Evolutionary conservation across 164 flowering plant species (phyloP).

Genomic region (Magnolia changhungtana): DNA sequence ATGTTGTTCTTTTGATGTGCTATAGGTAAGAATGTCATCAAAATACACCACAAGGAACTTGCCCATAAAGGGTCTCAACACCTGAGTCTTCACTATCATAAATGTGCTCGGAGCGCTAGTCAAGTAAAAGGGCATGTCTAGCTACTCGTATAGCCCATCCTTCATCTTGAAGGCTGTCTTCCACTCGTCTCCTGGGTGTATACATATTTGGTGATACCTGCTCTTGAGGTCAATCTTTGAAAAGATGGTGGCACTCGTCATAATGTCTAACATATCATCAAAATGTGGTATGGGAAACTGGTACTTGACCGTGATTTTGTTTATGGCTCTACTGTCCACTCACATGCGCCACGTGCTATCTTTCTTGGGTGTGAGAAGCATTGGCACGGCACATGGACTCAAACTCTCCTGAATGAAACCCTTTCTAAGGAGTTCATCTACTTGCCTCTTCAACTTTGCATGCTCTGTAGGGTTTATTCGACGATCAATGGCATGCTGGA

Average conservation of each 20-base stretch:
- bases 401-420: neutral
- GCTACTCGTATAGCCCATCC: neutral
- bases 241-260: neutral
- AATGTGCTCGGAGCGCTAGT: slow-evolving; percentile 1
- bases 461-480: neutral
- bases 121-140: neutral
- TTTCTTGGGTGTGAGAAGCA: neutral
- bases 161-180: neutral
- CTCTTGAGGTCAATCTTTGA: neutral
- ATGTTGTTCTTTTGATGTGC: too few species aligned
- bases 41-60: too few species aligned
- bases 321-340: slow-evolving; percentile 2
- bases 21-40: too few species aligned
- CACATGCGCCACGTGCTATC: neutral
- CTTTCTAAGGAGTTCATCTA: neutral
- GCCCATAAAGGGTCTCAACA: too few species aligned
- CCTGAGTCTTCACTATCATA: neutral
- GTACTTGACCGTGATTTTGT: neutral
- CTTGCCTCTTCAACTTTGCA: neutral
- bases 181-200: slow-evolving; percentile 3
- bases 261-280: neutral
- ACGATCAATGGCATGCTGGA: neutral
- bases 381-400: neutral
- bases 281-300: neutral
- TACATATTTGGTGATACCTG: neutral